Conservation (phyloP, 2,329 filamentous ascomycete genomes). For the Leptographium flavum region DNA sequence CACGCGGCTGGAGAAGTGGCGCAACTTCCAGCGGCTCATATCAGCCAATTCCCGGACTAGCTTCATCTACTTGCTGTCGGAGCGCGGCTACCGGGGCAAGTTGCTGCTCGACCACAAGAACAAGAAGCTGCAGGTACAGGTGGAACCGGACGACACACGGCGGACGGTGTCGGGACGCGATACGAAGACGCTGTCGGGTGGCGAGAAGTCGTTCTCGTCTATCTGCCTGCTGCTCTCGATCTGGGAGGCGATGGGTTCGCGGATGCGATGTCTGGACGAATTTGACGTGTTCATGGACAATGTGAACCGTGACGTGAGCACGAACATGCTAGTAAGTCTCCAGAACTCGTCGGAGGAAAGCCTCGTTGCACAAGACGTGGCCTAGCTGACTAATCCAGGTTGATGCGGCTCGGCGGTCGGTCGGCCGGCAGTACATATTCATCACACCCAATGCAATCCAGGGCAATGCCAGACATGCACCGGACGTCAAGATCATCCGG, state of each 20-base stretch:
- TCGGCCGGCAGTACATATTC: slow-evolving; percentile 88
- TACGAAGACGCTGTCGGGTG: slow-evolving; percentile 79
- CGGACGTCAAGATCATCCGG: slow-evolving; percentile 69
- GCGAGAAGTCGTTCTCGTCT: slow-evolving; percentile 95
- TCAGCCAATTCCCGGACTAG: slow-evolving; percentile 73
- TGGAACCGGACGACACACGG: slow-evolving; percentile 57
- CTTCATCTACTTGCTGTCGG: slow-evolving; percentile 78
- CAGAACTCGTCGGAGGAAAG: too few relatives aligned
- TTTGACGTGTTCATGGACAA: slow-evolving; percentile 99
- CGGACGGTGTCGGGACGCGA: slow-evolving; percentile 58
- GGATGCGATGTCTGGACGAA: slow-evolving; percentile 87
- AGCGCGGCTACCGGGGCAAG: slow-evolving; percentile 75
- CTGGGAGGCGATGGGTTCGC: slow-evolving; percentile 97
- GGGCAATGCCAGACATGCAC: slow-evolving; percentile 38
- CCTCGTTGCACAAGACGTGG: neutral
- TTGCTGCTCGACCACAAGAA: slow-evolving; percentile 63
- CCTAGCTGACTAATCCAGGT: slow-evolving; percentile 40
- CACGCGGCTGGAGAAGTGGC: slow-evolving; percentile 62
- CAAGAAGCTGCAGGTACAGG: slow-evolving; percentile 64
- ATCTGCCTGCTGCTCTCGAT: slow-evolving; percentile 85
- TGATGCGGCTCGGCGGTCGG: slow-evolving; percentile 65
- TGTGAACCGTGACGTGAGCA: slow-evolving; percentile 85
- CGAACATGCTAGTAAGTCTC: slow-evolving; percentile 73
- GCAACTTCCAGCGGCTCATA: slow-evolving; percentile 69
- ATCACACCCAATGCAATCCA: slow-evolving; percentile 86